Conservation (phyloP, 1,284 basidiomycete genomes). For the Puccinia polysora region DNA sequence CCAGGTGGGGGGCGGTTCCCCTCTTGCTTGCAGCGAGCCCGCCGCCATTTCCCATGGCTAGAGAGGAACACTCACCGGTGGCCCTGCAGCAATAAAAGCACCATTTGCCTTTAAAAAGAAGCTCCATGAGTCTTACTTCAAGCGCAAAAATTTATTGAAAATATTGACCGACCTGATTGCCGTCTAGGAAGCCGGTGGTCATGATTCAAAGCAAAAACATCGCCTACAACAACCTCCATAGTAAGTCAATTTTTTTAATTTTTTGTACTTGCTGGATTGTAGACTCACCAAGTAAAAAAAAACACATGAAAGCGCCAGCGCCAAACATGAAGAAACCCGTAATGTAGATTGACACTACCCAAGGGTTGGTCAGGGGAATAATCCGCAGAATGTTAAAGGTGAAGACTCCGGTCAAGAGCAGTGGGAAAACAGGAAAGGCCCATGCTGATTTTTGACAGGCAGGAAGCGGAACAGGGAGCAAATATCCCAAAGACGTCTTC, state of each 20-base stretch:
- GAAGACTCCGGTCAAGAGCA: constrained; percentile 31
- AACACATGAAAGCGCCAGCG: constrained; percentile 31
- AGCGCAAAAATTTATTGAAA: too few relatives aligned
- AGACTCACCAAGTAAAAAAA: constrained; percentile 39
- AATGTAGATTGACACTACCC: constrained; percentile 18
- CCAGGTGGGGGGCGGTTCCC: too few relatives aligned
- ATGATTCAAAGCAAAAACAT: constrained; percentile 34
- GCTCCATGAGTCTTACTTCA: too few relatives aligned
- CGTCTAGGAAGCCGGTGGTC: constrained; percentile 22
- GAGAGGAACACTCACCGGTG: constrained; percentile 10
- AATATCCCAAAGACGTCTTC: background rate
- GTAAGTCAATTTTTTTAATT: background rate
- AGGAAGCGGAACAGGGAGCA: background rate
- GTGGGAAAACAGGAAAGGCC: constrained; percentile 37
- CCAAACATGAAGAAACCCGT: constrained; percentile 25
- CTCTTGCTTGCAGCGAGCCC: too few relatives aligned
- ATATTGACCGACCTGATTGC: too few relatives aligned
- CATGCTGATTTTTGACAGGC: constrained; percentile 9
- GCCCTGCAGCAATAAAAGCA: constrained; percentile 29
- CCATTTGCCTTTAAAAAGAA: constrained; percentile 24
- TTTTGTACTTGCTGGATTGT: background rate
- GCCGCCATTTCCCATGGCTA: too few relatives aligned
- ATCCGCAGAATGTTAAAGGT: constrained; percentile 20
- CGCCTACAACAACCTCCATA: background rate
- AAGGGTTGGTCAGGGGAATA: constrained; percentile 10